These are phyloP conservation scores for Malassezia psittaci DNA, from an alignment of 1,284 basidiomycete species.

Conservation along the genomic window DNA sequence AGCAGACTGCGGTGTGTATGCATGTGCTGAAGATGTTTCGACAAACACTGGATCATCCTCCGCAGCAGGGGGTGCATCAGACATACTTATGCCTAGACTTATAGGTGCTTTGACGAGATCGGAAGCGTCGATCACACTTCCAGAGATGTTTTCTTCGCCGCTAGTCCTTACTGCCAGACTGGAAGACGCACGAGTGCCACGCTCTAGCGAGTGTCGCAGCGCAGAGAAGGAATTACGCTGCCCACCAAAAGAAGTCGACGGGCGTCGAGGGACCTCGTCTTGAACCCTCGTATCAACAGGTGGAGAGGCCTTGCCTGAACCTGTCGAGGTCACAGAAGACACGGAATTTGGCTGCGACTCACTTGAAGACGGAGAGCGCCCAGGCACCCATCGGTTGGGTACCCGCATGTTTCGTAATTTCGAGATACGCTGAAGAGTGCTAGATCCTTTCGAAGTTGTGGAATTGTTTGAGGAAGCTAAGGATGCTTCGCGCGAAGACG, in stretches of 20 bases:
- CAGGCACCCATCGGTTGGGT: background rate
- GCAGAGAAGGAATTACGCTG: constrained; percentile 5
- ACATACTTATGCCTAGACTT: background rate
- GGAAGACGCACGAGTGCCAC: background rate
- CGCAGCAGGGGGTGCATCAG: background rate
- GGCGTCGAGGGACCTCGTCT: background rate
- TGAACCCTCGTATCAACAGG: background rate
- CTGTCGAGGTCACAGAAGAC: background rate
- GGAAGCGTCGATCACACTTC: constrained; percentile 6
- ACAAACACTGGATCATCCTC: background rate
- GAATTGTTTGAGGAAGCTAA: background rate
- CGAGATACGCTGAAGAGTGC: background rate
- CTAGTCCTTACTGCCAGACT: background rate
- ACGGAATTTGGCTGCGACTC: background rate
- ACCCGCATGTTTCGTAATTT: constrained; percentile 7
- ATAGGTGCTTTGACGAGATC: constrained; percentile 6
- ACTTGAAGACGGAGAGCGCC: background rate
- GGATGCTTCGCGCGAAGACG: too few relatives aligned
- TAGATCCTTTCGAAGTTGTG: background rate
- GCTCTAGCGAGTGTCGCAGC: constrained; percentile 13
- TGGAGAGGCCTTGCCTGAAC: background rate
- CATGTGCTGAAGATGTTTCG: background rate
- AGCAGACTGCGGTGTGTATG: background rate
- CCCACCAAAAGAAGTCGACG: background rate
- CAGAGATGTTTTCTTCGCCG: background rate